A percentile compares a stretch with the other conserved stretches of the same genome.
Conservation (phyloP, 768 basidiomycete species). For the Tulasnella sp. region DNA sequence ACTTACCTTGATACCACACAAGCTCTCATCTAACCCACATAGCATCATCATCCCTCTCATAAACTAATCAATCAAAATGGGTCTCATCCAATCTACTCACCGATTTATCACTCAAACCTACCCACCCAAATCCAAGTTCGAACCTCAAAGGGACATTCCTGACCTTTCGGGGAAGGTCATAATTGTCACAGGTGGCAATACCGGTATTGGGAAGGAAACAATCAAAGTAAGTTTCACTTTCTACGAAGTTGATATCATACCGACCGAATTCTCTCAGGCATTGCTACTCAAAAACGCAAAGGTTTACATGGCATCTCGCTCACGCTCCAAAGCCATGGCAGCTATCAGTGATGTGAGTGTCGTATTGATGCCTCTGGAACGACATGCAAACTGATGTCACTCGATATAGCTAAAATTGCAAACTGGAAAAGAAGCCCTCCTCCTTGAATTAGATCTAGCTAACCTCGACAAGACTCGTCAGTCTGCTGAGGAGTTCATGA, state of each 20-base stretch:
- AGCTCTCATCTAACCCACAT: neutral
- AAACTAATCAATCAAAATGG: neutral
- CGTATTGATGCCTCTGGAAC: neutral
- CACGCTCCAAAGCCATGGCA: neutral
- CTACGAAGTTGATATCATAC: neutral
- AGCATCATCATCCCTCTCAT: neutral
- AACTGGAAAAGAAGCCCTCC: constrained; percentile 13
- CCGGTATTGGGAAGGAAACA: constrained; percentile 16
- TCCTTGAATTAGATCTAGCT: constrained; percentile 13
- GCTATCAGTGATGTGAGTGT: constrained; percentile 2
- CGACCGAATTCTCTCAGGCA: neutral
- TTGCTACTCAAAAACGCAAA: constrained; percentile 11
- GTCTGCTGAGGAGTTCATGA: constrained; percentile 12
- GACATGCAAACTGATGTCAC: neutral
- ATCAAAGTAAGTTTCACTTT: neutral
- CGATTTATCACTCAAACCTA: neutral
- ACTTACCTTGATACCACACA: neutral
- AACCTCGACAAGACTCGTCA: constrained; percentile 1
- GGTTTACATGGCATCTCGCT: constrained; percentile 15
- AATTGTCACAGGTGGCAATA: constrained; percentile 15
- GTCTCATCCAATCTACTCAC: neutral
- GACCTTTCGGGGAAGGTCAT: constrained; percentile 13
- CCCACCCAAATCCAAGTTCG: constrained; percentile 1
- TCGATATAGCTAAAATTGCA: neutral
- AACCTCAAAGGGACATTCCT: constrained; percentile 6